Percentiles rank a stretch among this genome's conserved stretches.
phyloP scores from a whole-genome alignment of 257 asterid species.

The Solanum sparsipilum region DNA sequence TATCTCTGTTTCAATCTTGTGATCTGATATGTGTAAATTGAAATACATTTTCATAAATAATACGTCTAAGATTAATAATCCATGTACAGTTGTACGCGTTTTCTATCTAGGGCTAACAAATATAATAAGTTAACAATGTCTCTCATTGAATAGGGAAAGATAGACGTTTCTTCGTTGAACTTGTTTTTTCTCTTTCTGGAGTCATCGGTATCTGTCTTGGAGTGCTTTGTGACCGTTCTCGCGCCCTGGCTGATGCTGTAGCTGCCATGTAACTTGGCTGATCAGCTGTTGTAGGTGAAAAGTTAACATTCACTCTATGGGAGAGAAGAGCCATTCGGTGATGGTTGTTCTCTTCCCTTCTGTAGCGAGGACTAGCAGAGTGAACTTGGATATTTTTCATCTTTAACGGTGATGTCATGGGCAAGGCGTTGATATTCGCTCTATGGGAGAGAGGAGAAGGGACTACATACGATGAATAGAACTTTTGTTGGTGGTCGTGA shows the following conservation, averaged over 20 bases:
- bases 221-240: slow-evolving; percentile 50
- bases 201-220: slow-evolving; percentile 47
- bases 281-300: slow-evolving; percentile 4
- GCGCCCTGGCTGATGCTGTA: slow-evolving; percentile 68
- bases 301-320: slow-evolving; percentile 16
- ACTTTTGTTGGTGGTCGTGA: slow-evolving; percentile 1
- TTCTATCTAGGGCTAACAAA: background rate
- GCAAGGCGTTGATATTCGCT: background rate
- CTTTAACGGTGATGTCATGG: slow-evolving; percentile 26
- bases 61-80: too few relatives aligned
- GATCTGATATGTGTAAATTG: background rate
- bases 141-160: slow-evolving; percentile 28
- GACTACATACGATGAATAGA: slow-evolving; percentile 4
- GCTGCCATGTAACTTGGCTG: slow-evolving; percentile 66
- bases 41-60: background rate
- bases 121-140: background rate
- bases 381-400: slow-evolving; percentile 16
- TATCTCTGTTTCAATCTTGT: background rate
- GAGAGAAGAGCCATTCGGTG: slow-evolving; percentile 22
- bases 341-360: slow-evolving; percentile 5
- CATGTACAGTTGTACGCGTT: background rate
- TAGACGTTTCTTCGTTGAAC: slow-evolving; percentile 44
- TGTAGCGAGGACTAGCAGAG: slow-evolving; percentile 26
- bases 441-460: slow-evolving; percentile 20
- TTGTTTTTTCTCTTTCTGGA: slow-evolving; percentile 30